Evolutionary conservation across 2,329 filamentous ascomycete species (phyloP).

Genomic region (Amauroascus verrucosus): DNA sequence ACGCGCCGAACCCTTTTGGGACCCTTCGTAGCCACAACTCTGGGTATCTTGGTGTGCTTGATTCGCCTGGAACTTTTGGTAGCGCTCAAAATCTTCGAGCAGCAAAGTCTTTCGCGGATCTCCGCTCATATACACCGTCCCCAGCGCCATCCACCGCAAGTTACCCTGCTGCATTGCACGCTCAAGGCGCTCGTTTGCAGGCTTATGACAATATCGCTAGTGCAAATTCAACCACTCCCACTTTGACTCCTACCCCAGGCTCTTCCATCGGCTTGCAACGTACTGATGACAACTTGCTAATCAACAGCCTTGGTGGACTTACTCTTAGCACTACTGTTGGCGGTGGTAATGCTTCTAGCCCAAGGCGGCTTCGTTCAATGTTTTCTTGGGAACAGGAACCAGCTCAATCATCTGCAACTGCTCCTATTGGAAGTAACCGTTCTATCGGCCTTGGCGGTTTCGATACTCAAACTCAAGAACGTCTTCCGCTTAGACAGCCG

Average conservation of each 20-base stretch:
- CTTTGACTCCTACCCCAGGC: slow-evolving; percentile 50
- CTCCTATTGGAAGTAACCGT: slow-evolving; percentile 55
- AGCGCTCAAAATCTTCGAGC: slow-evolving; percentile 72
- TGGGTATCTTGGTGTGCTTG: slow-evolving; percentile 74
- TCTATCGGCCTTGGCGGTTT: slow-evolving; percentile 49
- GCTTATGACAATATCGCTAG: slow-evolving; percentile 46
- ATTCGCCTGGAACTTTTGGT: slow-evolving; percentile 57
- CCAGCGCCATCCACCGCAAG: slow-evolving; percentile 82
- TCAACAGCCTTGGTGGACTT: slow-evolving; percentile 54
- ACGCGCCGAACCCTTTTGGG: slow-evolving; percentile 61
- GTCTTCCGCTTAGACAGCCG: slow-evolving; percentile 51
- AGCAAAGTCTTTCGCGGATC: slow-evolving; percentile 91
- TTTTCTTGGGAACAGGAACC: slow-evolving; percentile 50
- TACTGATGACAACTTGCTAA: slow-evolving; percentile 47
- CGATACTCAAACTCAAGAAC: slow-evolving; percentile 44
- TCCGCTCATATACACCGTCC: slow-evolving; percentile 90
- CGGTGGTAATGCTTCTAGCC: slow-evolving; percentile 43
- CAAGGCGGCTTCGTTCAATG: slow-evolving; percentile 50
- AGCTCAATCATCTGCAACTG: slow-evolving; percentile 37
- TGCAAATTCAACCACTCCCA: slow-evolving; percentile 54
- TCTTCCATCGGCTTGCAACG: slow-evolving; percentile 41
- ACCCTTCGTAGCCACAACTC: slow-evolving; percentile 65
- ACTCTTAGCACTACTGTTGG: slow-evolving; percentile 44
- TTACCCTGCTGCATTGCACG: slow-evolving; percentile 60
- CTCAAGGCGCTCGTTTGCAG: slow-evolving; percentile 53